A percentile compares a stretch with the other conserved stretches of the same genome.
Evolutionary conservation across 2,329 filamentous ascomycete genomes (phyloP).

Genomic region (Leptoxyphium fumago): DNA sequence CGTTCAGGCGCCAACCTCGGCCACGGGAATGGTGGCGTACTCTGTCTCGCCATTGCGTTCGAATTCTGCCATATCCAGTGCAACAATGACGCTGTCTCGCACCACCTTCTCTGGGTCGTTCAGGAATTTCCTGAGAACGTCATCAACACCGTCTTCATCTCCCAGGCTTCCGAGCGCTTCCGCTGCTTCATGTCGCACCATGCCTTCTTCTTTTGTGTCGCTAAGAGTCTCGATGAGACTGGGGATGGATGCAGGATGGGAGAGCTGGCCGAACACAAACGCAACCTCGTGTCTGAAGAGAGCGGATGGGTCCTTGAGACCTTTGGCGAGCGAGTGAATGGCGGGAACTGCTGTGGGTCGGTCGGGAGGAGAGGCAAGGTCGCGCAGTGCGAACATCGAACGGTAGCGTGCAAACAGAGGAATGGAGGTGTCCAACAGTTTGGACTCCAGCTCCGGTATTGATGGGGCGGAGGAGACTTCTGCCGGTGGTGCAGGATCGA

Average conservation of each 20-base stretch:
- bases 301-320: constrained; percentile 72
- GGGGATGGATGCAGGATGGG: constrained; percentile 91
- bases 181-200: constrained; percentile 95
- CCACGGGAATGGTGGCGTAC: constrained; percentile 70
- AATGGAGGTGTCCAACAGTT: constrained; percentile 60
- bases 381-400: constrained; percentile 94
- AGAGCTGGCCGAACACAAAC: constrained; percentile 93
- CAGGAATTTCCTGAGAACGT: constrained; percentile 66
- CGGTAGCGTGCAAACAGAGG: constrained; percentile 88
- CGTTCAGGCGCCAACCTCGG: constrained; percentile 3
- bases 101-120: constrained; percentile 88
- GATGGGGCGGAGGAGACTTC: constrained; percentile 48
- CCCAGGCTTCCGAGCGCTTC: constrained; percentile 90
- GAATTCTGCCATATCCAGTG: constrained; percentile 94
- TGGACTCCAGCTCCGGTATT: constrained; percentile 60
- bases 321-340: constrained; percentile 69
- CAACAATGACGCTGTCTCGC: constrained; percentile 85
- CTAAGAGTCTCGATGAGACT: constrained; percentile 66
- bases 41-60: constrained; percentile 79
- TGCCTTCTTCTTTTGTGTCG: constrained; percentile 69
- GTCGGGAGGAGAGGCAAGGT: constrained; percentile 85
- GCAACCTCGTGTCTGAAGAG: constrained; percentile 96
- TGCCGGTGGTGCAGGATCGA: constrained; percentile 86
- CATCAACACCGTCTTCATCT: constrained; percentile 84
- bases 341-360: constrained; percentile 81